Conservation (phyloP, 2,329 filamentous ascomycete genomes). For the Hypoxylon sp. region DNA sequence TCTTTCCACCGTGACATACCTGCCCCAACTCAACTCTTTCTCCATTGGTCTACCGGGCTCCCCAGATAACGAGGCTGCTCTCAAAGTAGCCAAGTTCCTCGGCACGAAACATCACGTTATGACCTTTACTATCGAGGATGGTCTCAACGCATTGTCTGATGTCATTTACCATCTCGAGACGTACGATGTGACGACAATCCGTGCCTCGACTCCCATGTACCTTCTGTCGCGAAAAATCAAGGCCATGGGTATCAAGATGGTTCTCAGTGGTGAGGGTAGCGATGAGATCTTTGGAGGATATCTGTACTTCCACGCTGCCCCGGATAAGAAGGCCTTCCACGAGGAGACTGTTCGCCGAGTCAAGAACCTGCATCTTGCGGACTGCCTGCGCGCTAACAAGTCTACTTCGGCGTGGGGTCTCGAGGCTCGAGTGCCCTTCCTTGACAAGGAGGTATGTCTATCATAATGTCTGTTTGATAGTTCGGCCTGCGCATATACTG, state of each 20-base stretch:
- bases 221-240: conserved; percentile 98
- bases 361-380: conserved; percentile 96
- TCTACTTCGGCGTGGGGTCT: conserved; percentile 98
- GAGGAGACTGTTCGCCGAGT: conserved; percentile 93
- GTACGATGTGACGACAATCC: conserved; percentile 98
- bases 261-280: conserved; percentile 94
- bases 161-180: conserved; percentile 99
- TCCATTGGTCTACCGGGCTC: conserved; percentile 95
- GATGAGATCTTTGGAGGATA: conserved; percentile 99
- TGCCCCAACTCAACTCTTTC: conserved; percentile 98
- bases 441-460: conserved; percentile 84
- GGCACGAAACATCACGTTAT: conserved; percentile 98
- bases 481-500: conserved; percentile 37
- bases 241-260: conserved; percentile 99
- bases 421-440: conserved; percentile 96
- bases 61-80: conserved; percentile 90
- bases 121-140: conserved; percentile 98
- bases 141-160: conserved; percentile 94
- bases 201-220: conserved; percentile 99
- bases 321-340: conserved; percentile 93
- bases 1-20: conserved; percentile 88
- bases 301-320: conserved; percentile 97
- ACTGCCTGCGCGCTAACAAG: conserved; percentile 98
- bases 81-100: conserved; percentile 95
- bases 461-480: not conserved